These are phyloP conservation scores for Gloeostereum incarnatum DNA, from an alignment of 768 basidiomycete genomes.

Conservation along the genomic window DNA sequence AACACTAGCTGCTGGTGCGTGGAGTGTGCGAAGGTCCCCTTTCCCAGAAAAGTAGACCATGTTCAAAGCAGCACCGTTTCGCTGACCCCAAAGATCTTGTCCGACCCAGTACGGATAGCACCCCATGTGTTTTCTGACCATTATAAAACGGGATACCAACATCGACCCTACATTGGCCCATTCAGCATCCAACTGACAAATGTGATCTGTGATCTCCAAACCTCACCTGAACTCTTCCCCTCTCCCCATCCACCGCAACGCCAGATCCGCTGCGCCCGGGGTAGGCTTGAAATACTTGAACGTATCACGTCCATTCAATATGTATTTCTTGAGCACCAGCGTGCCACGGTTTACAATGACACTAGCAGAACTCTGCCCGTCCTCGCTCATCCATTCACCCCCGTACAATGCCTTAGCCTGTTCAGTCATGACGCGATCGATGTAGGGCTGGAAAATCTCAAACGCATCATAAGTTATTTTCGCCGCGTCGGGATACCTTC, in stretches of 20 bases:
- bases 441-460: slow-evolving; percentile 15
- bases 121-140: slow-evolving; percentile 17
- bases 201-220: not conserved
- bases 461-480: slow-evolving; percentile 13
- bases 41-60: slow-evolving; percentile 12
- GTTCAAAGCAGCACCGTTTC: slow-evolving; percentile 17
- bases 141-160: slow-evolving; percentile 17
- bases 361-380: slow-evolving; percentile 6
- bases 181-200: too few species aligned
- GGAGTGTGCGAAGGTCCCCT: slow-evolving; percentile 1
- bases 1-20: slow-evolving; percentile 8
- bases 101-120: slow-evolving; percentile 21
- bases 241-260: slow-evolving; percentile 14
- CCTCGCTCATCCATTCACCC: slow-evolving; percentile 13
- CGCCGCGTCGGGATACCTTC: slow-evolving; percentile 14
- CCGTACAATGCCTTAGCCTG: slow-evolving; percentile 8
- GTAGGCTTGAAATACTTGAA: slow-evolving; percentile 10
- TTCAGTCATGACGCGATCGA: slow-evolving; percentile 14
- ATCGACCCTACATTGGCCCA: slow-evolving; percentile 13
- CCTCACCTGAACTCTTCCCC: slow-evolving; percentile 21
- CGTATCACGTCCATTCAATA: slow-evolving; percentile 13
- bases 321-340: slow-evolving; percentile 12
- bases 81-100: slow-evolving; percentile 17
- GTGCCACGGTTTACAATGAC: slow-evolving; percentile 16
- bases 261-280: slow-evolving; percentile 10